Conservation (phyloP, 2,329 filamentous ascomycete species). For the Ceratocystis harringtonii region DNA sequence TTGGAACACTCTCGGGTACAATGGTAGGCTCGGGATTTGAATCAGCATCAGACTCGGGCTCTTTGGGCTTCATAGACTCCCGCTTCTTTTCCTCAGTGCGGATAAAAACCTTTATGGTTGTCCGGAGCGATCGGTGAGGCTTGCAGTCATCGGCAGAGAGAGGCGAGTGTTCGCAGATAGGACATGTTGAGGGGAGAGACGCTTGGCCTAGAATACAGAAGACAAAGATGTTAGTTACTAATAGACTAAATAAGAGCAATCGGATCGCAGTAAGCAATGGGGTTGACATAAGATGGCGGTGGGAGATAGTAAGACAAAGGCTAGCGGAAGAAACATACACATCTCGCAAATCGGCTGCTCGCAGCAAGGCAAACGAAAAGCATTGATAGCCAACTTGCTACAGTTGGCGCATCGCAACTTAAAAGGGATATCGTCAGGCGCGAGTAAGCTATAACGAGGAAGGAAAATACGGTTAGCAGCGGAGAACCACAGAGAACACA, state of each 20-base stretch:
- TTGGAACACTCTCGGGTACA: constrained; percentile 17
- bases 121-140: constrained; percentile 77
- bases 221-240: constrained; percentile 5
- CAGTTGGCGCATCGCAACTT: constrained; percentile 92
- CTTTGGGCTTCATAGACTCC: constrained; percentile 45
- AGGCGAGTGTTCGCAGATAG: constrained; percentile 84
- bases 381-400: constrained; percentile 78
- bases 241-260: too few species aligned
- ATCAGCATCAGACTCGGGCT: constrained; percentile 21
- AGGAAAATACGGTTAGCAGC: constrained; percentile 13
- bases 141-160: constrained; percentile 76
- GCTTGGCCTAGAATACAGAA: constrained; percentile 47
- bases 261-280: too few species aligned
- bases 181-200: constrained; percentile 63
- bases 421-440: constrained; percentile 77
- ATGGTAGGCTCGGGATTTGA: constrained; percentile 18
- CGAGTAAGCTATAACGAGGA: constrained; percentile 45
- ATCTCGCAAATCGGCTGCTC: constrained; percentile 85
- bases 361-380: constrained; percentile 84
- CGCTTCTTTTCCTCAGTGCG: constrained; percentile 85
- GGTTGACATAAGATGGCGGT: constrained; percentile 7
- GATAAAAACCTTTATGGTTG: constrained; percentile 80
- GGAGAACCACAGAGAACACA: constrained; percentile 5
- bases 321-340: constrained; percentile 42
- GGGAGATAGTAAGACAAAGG: constrained; percentile 11